Evolutionary conservation across 352 stramenopile genomes (phyloP).

Genomic region (Phytopythium sindhum): DNA sequence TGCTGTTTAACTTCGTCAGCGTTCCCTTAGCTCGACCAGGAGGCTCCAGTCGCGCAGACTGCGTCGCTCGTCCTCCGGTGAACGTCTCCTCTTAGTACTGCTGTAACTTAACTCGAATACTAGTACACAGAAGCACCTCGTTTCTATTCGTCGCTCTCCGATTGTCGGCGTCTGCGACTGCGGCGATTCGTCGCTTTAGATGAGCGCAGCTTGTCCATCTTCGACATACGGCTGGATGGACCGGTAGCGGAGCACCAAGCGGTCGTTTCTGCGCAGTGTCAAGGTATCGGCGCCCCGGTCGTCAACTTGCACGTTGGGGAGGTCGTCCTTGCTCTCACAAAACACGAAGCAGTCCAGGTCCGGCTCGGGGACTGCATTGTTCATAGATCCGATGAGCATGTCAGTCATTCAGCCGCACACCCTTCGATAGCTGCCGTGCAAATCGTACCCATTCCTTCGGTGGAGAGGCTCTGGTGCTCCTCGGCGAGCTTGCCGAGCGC

Average conservation of each 20-base stretch:
- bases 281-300: slow-evolving; percentile 68
- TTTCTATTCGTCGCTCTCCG: background rate
- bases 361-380: slow-evolving; percentile 49
- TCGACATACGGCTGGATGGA: slow-evolving; percentile 55
- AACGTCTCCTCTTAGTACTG: background rate
- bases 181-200: slow-evolving; percentile 19
- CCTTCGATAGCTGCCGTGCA: background rate
- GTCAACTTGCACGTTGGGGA: slow-evolving; percentile 63
- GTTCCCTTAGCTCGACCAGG: no score
- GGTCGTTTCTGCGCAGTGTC: slow-evolving; percentile 51
- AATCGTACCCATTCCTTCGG: slow-evolving; percentile 66
- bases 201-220: slow-evolving; percentile 49
- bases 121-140: background rate
- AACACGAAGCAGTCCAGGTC: slow-evolving; percentile 83
- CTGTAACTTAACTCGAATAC: slow-evolving; percentile 1
- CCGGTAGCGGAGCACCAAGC: slow-evolving; percentile 74
- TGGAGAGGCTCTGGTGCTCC: slow-evolving; percentile 52
- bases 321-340: slow-evolving; percentile 57
- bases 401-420: background rate
- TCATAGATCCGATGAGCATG: background rate
- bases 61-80: background rate
- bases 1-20: background rate
- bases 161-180: background rate
- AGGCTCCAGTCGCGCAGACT: no score
- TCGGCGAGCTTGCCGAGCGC: slow-evolving; percentile 57